Conservation (phyloP, 108 stramenopile genomes). For the Cyclotella sp. region DNA sequence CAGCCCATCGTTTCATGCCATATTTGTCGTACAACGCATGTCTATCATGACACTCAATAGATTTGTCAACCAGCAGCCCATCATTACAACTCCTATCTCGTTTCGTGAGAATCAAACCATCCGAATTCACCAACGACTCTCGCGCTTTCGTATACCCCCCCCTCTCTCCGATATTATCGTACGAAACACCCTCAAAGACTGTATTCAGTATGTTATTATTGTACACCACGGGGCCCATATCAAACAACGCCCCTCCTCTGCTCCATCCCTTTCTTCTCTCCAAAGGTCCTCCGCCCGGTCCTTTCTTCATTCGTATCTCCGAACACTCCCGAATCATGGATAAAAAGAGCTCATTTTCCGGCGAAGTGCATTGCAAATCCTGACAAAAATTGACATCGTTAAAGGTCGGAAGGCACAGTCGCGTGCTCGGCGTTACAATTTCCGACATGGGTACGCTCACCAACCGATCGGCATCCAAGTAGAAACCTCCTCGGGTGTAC, state of each 20-base stretch:
- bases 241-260: constrained; percentile 21
- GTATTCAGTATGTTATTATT: constrained; percentile 19
- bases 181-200: constrained; percentile 22
- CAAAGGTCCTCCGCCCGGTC: constrained; percentile 6
- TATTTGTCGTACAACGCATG: constrained; percentile 17
- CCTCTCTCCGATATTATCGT: constrained; percentile 6
- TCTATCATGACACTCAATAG: constrained; percentile 5
- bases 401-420: constrained; percentile 30
- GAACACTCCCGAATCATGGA: constrained; percentile 24
- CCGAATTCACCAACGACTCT: constrained; percentile 10
- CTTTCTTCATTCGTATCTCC: constrained; percentile 18
- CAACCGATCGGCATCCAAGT: constrained; percentile 38
- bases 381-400: constrained; percentile 41
- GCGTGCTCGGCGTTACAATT: background rate
- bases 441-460: constrained; percentile 7
- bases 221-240: constrained; percentile 32
- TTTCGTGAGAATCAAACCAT: constrained; percentile 28
- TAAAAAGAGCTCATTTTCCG: constrained; percentile 27
- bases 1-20: constrained; percentile 26
- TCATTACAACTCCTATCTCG: constrained; percentile 4
- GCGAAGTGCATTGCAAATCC: constrained; percentile 33
- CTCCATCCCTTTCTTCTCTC: constrained; percentile 38
- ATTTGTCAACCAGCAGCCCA: constrained; percentile 16
- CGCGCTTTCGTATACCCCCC: constrained; percentile 10
- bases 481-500: constrained; percentile 30